Evolutionary conservation across 1,284 basidiomycete species (phyloP).

Genomic region (Ganoderma sp.): DNA sequence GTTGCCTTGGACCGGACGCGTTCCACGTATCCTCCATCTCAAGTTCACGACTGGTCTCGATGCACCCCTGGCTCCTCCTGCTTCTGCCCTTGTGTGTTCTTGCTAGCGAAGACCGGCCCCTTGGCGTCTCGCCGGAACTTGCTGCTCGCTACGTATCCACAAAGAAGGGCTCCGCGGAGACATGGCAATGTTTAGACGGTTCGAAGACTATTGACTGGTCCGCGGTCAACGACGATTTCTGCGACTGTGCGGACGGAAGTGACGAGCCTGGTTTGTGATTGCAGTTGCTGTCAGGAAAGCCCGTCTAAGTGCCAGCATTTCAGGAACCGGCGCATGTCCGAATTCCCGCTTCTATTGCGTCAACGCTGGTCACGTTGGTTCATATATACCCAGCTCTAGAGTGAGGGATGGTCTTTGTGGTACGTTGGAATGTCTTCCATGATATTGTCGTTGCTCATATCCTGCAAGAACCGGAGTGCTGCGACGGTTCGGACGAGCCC

Average conservation of each 20-base stretch:
- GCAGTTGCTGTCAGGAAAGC: too few relatives aligned
- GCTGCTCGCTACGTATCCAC: constrained; percentile 38
- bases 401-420: constrained; percentile 98
- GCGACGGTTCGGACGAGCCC: constrained; percentile 96
- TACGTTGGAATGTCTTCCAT: constrained; percentile 46
- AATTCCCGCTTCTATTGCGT: constrained; percentile 83
- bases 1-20: constrained; percentile 21
- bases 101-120: constrained; percentile 35
- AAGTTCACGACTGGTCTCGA: constrained; percentile 27
- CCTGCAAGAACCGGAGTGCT: constrained; percentile 86
- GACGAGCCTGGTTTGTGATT: constrained; percentile 81
- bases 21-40: constrained; percentile 29
- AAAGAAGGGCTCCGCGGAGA: constrained; percentile 42
- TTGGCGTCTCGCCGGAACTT: constrained; percentile 40
- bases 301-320: not conserved
- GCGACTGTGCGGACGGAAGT: constrained; percentile 92
- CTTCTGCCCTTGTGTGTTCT: constrained; percentile 36
- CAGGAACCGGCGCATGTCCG: constrained; percentile 88
- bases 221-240: constrained; percentile 93
- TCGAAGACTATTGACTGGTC: constrained; percentile 75
- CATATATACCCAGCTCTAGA: constrained; percentile 77
- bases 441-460: constrained; percentile 16
- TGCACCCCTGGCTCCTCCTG: constrained; percentile 39
- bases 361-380: constrained; percentile 89
- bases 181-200: constrained; percentile 78